Evolutionary conservation across 2,329 filamentous ascomycete genomes (phyloP).

Genomic region (Ceratocystis lukuohia): DNA sequence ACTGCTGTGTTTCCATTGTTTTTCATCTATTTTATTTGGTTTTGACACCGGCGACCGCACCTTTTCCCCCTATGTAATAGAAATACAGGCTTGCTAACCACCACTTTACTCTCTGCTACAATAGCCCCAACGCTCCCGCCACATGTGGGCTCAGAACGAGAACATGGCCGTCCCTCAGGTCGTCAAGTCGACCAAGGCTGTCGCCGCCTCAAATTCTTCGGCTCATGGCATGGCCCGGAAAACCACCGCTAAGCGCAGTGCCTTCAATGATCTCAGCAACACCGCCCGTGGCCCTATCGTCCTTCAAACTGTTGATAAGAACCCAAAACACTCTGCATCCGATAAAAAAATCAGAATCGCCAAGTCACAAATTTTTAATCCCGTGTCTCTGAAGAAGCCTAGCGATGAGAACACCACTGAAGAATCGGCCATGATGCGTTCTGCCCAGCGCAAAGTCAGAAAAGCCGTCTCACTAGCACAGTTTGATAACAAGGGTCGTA

Average conservation of each 20-base stretch:
- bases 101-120: slow-evolving; percentile 6
- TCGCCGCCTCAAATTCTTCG: slow-evolving; percentile 23
- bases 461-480: slow-evolving; percentile 8
- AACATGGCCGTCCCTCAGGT: slow-evolving; percentile 49
- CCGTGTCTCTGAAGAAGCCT: slow-evolving; percentile 13
- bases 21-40: background rate
- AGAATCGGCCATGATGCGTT: background rate
- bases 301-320: slow-evolving; percentile 26
- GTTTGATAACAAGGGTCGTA: slow-evolving; percentile 19
- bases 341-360: slow-evolving; percentile 27
- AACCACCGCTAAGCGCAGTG: slow-evolving; percentile 58
- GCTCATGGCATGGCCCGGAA: slow-evolving; percentile 44
- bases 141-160: slow-evolving; percentile 50
- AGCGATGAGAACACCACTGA: slow-evolving; percentile 9
- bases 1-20: background rate
- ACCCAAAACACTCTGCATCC: slow-evolving; percentile 24
- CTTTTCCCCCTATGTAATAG: background rate
- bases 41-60: background rate
- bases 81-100: slow-evolving; percentile 1
- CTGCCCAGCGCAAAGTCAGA: slow-evolving; percentile 4
- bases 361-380: slow-evolving; percentile 19
- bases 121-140: slow-evolving; percentile 31
- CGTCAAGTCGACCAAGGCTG: slow-evolving; percentile 29
- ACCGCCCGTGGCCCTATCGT: slow-evolving; percentile 29
- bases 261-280: slow-evolving; percentile 74